Percentiles rank a stretch among this genome's conserved stretches.
phyloP scores from a whole-genome alignment of 352 stramenopile species.

The Globisporangium spinosum region DNA sequence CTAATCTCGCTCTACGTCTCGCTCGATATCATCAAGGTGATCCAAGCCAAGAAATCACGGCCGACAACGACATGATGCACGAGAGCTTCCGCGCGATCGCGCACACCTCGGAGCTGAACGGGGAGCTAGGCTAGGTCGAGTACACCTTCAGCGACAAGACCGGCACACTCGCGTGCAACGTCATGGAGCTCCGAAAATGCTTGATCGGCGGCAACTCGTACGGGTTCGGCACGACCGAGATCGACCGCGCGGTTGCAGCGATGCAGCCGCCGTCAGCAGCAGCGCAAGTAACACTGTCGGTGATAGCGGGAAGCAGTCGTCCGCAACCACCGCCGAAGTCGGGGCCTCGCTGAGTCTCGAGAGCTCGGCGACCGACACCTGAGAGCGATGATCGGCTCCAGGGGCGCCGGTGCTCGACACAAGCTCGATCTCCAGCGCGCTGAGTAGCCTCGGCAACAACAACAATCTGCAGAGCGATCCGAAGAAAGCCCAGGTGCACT shows the following conservation, averaged over 20 bases:
- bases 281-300: neutral
- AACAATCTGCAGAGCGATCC: constrained; percentile 28
- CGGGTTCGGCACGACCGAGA: constrained; percentile 78
- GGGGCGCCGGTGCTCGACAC: neutral
- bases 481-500: constrained; percentile 57
- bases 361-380: neutral
- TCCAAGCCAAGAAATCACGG: constrained; percentile 72
- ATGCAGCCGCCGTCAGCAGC: neutral
- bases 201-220: constrained; percentile 84
- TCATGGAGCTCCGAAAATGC: constrained; percentile 96
- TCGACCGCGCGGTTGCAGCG: constrained; percentile 51
- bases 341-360: neutral
- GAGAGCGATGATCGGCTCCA: neutral
- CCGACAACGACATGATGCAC: constrained; percentile 77
- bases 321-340: constrained; percentile 5
- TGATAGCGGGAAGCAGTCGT: neutral
- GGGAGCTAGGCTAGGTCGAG: constrained; percentile 93
- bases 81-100: constrained; percentile 78
- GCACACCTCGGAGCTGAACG: constrained; percentile 89
- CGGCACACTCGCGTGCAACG: constrained; percentile 97
- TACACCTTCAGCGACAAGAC: constrained; percentile 99
- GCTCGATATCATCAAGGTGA: constrained; percentile 91
- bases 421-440: neutral
- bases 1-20: constrained; percentile 97
- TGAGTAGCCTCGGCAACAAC: constrained; percentile 16